Evolutionary conservation across 495 filamentous ascomycete genomes (phyloP).

Genomic region (Penicillium antarcticum): DNA sequence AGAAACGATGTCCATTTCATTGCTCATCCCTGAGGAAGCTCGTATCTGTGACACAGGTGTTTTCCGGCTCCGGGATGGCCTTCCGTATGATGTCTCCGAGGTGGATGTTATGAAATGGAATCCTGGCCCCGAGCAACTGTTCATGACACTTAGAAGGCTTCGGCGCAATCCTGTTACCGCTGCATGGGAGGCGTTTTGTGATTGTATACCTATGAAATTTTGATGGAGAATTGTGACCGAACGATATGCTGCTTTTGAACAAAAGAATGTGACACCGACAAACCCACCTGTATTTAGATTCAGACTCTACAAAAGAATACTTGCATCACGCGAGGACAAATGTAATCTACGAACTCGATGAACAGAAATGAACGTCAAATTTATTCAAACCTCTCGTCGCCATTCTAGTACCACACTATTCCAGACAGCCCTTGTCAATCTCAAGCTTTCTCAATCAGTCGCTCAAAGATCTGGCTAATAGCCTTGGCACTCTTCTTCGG

Average conservation of each 20-base stretch:
- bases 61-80: conserved; percentile 12
- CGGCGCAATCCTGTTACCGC: not conserved
- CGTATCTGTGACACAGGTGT: conserved; percentile 15
- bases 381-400: not conserved
- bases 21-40: conserved; percentile 15
- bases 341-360: too few relatives aligned
- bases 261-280: too few relatives aligned
- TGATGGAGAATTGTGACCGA: not conserved
- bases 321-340: too few relatives aligned
- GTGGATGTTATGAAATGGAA: conserved; percentile 14
- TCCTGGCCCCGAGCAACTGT: not conserved
- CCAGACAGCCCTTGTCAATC: not conserved
- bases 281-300: too few relatives aligned
- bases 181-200: not conserved
- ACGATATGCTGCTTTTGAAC: too few relatives aligned
- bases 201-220: not conserved
- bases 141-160: not conserved
- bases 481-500: conserved; percentile 75
- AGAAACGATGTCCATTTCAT: not conserved
- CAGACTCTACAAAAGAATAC: too few relatives aligned
- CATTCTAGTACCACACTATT: not conserved
- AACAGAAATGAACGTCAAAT: too few relatives aligned
- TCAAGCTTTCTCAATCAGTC: conserved; percentile 33
- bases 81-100: conserved; percentile 6
- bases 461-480: conserved; percentile 60